Evolutionary conservation across 306 rosid species (phyloP), one percentile per base, ranked within the genome.

Genomic region (Arachis stenosperma): DNA sequence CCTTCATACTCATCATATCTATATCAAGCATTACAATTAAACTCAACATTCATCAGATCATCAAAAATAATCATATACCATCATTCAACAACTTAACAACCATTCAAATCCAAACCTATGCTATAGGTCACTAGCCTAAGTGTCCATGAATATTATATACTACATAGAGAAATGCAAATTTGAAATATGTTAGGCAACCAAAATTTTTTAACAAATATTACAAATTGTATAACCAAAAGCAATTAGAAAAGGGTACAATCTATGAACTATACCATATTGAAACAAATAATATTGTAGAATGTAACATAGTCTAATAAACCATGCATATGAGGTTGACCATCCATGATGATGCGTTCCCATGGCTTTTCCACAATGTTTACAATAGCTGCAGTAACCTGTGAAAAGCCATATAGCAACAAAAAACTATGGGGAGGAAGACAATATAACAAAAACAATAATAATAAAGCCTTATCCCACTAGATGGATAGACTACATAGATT

Each of bases 301-400:
- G 5, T 62, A 60, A 14, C 47, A 43, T 54, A 46, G 63, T 77
- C 69, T 75, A 68, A 81, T 97, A 84, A 67, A 94, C 99, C 96
- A 69, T 94, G 99, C 29, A 84, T 70, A 81, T 94, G 99, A 53
- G 84, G 86, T 79, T 86, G 90, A 70, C 96, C 96, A 74, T 88
- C 87, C 54, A 90, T 58, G 66, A 17, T 56, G 53, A 84, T 84
- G 67, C 97, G 97, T 75, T 91, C 97, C 99, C 99, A 94, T 8
- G 99, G 96, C 79, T 89, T 94, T 86, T 91, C 95, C 76, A 87
- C 91, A 66, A 94, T 94, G 55, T 80, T 91, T 59, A 91, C 88
- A 51, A 84, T 82, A 53, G 99, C 90, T 77, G 90, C 41, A 75
- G 90, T 80, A 65, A 94, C 98, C 98, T 91, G 75, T 72, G 53